Evolutionary conservation across 2,329 filamentous ascomycete species (phyloP).

Genomic region (Neonectria coccinea): DNA sequence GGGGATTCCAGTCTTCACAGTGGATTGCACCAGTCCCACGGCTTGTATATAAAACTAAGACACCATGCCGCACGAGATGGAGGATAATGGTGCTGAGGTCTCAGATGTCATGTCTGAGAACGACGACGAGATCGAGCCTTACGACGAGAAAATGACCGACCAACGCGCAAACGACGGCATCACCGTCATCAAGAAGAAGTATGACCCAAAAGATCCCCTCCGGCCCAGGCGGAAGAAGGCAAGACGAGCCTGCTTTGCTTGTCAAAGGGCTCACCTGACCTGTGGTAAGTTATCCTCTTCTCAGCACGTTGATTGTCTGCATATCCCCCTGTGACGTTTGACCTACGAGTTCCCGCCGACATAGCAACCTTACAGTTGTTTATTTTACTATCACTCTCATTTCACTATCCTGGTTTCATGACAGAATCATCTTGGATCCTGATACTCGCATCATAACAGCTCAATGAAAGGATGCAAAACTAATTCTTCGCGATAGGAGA

Average conservation of each 20-base stretch:
- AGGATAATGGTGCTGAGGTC: constrained; percentile 65
- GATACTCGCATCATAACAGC: constrained; percentile 17
- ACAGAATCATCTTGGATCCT: constrained; percentile 11
- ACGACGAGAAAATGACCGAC: constrained; percentile 66
- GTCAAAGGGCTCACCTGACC: constrained; percentile 95
- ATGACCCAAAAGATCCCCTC: constrained; percentile 88
- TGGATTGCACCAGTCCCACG: constrained; percentile 33
- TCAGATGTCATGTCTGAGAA: constrained; percentile 71
- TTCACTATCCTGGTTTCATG: not conserved
- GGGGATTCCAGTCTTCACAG: constrained; percentile 37
- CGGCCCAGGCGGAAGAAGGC: constrained; percentile 96
- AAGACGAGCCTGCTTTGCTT: constrained; percentile 93
- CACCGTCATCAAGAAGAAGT: constrained; percentile 72
- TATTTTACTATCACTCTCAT: not conserved
- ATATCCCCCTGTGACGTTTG: constrained; percentile 32
- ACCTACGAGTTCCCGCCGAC: constrained; percentile 2
- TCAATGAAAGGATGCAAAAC: constrained; percentile 25
- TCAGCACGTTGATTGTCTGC: constrained; percentile 13
- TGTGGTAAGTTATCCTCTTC: constrained; percentile 80
- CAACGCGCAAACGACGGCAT: constrained; percentile 60
- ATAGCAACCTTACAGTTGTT: not conserved
- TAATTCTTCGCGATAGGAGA: constrained; percentile 72
- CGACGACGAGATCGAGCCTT: constrained; percentile 65
- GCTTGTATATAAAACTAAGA: constrained; percentile 62
- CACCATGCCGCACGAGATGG: constrained; percentile 68